A percentile compares a stretch with the other conserved stretches of the same genome.
Conservation (phyloP, 768 basidiomycete genomes). For the Lentinula guzmanii region DNA sequence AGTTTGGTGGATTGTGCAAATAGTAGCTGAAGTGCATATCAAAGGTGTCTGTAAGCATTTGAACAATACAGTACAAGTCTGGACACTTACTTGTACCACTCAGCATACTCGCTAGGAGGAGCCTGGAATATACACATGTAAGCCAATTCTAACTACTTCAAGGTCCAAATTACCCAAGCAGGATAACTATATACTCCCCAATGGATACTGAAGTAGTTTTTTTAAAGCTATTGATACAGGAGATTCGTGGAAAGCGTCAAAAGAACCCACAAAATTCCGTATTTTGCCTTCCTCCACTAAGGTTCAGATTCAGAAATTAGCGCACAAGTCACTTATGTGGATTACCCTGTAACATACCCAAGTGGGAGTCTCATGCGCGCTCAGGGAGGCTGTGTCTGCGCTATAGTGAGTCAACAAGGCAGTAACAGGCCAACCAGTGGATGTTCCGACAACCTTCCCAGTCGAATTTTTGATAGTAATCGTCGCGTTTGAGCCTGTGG, state of each 20-base stretch:
- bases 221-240: background rate
- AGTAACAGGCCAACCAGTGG: constrained; percentile 29
- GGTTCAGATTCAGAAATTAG: background rate
- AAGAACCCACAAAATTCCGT: constrained; percentile 45
- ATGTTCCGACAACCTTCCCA: constrained; percentile 29
- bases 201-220: constrained; percentile 32
- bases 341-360: constrained; percentile 33
- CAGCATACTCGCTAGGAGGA: constrained; percentile 35
- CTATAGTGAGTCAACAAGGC: constrained; percentile 36
- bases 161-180: constrained; percentile 26
- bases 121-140: constrained; percentile 21
- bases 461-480: constrained; percentile 26
- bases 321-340: background rate
- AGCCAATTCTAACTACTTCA: background rate
- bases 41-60: background rate
- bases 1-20: constrained; percentile 28
- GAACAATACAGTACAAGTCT: background rate
- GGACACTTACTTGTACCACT: constrained; percentile 50
- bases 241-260: background rate
- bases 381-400: constrained; percentile 26
- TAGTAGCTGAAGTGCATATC: constrained; percentile 22
- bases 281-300: constrained; percentile 48
- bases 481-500: constrained; percentile 20
- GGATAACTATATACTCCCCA: constrained; percentile 46
- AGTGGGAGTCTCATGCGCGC: constrained; percentile 43